Evolutionary conservation across 129 eudicot species (phyloP).

Genomic region (Kitagawia praeruptora): DNA sequence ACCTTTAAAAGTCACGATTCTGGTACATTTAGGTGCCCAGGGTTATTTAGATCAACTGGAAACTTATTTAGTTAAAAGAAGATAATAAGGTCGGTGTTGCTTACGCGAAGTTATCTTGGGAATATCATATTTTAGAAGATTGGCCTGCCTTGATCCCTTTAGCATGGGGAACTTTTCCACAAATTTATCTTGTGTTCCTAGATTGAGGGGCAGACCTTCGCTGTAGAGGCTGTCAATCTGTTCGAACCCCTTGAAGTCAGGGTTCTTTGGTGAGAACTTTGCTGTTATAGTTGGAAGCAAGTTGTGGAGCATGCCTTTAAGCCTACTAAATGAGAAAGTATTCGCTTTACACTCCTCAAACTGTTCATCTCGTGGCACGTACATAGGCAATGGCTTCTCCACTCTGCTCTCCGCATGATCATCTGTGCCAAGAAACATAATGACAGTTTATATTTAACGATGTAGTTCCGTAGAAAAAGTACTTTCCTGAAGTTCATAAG

Average conservation of each 20-base stretch:
- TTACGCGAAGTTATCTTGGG: slow-evolving; percentile 78
- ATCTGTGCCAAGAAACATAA: slow-evolving; percentile 29
- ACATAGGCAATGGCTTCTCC: slow-evolving; percentile 87
- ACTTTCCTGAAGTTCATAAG: not conserved
- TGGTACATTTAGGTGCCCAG: not conserved
- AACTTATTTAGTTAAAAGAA: not conserved
- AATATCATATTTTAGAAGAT: slow-evolving; percentile 66
- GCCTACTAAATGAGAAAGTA: slow-evolving; percentile 74
- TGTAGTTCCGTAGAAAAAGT: not conserved
- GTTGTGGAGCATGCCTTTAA: slow-evolving; percentile 74
- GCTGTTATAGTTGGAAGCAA: slow-evolving; percentile 68
- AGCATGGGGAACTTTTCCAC: slow-evolving; percentile 59
- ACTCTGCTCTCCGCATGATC: slow-evolving; percentile 65
- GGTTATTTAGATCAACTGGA: not conserved
- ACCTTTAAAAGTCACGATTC: not conserved
- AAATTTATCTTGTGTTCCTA: slow-evolving; percentile 68
- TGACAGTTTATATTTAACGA: not conserved
- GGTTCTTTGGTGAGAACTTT: slow-evolving; percentile 56
- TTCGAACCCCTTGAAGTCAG: slow-evolving; percentile 79
- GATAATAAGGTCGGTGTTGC: slow-evolving; percentile 13
- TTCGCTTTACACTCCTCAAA: slow-evolving; percentile 78
- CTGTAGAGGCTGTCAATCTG: slow-evolving; percentile 82
- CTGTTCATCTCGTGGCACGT: slow-evolving; percentile 94
- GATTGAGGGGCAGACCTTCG: slow-evolving; percentile 66
- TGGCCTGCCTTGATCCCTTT: slow-evolving; percentile 56